Evolutionary conservation across 2,329 filamentous ascomycete species (phyloP), one percentile per base, ranked within the genome.

Genomic region (Tetracladium maxilliforme): DNA sequence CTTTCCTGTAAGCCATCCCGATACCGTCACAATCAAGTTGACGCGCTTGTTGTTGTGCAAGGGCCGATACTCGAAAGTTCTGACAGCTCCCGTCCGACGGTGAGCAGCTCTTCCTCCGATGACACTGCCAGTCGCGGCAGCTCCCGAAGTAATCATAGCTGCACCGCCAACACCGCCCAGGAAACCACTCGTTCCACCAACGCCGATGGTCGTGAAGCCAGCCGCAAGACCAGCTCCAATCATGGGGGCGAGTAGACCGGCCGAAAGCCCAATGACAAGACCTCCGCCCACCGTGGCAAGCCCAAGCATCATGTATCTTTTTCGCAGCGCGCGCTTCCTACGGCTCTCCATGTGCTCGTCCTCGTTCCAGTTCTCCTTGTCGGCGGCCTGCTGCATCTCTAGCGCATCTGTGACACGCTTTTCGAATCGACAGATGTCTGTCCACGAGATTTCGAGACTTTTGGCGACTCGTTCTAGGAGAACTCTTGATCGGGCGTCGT

Each of bases 1-100:
- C 45, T 92, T 95, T 41, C 92, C 90, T 20, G 83, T 94, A 79
- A 98, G 92, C 90, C 90, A 98, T 4, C 90, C 90, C 1, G 87
- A 84, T 16, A 98, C 71, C 0, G 90, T 95, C 19, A 98, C 73
- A 34, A 98, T 90, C 16, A 98, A 64, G 40, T 98, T 95, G 19
- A 94, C 81, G 30, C 86, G 68, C 53, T 98, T 98, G 52, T 95
- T 95, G 56, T 98, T 98, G 58, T 95, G 86, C 22, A 98, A 57
- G 6, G 90, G 90, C 22, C 87, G 71, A 47, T 95, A 98, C 51
- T 98, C 90, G 43, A 95, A 98, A 0, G 90, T 98, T 51, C 76
- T 84, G 30, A 98, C 92, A 2, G 86, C 75, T 10, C 90, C 87
- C 2, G 81, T 95, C 38, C 90, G 69, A 40, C 86, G 69, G 41